Conservation (phyloP, 2,329 filamentous ascomycete genomes). For the Monilinia laxa region DNA sequence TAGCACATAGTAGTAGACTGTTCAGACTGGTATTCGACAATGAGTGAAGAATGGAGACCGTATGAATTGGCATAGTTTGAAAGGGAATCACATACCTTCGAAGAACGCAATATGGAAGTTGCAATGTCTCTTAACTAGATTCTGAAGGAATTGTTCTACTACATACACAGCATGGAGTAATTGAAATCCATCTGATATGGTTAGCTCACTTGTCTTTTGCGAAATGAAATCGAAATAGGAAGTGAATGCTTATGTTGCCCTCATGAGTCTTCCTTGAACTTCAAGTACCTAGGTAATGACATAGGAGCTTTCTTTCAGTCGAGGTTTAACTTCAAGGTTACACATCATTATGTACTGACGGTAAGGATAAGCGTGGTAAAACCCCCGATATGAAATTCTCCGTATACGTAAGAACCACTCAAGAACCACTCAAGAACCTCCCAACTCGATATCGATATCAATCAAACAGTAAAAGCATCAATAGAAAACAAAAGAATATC, state of each 20-base stretch:
- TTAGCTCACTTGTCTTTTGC: slow-evolving; percentile 26
- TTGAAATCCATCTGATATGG: slow-evolving; percentile 58
- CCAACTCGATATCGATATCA: no score
- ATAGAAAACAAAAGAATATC: background rate
- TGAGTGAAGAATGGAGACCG: no score
- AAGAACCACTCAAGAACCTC: background rate
- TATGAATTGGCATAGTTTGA: background rate
- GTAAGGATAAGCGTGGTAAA: background rate
- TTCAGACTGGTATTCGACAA: no score
- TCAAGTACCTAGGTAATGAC: no score
- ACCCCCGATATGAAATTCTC: slow-evolving; percentile 2
- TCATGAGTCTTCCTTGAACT: background rate
- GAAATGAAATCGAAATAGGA: no score
- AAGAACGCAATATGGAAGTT: slow-evolving; percentile 74
- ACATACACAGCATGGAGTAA: slow-evolving; percentile 68
- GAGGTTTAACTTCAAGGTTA: background rate
- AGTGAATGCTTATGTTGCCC: background rate
- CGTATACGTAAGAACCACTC: slow-evolving; percentile 5
- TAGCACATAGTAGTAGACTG: no score
- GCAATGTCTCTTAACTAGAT: slow-evolving; percentile 62
- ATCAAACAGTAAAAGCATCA: background rate
- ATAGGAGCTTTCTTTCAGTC: background rate
- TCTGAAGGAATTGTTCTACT: slow-evolving; percentile 63
- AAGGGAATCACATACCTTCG: slow-evolving; percentile 30
- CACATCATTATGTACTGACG: background rate